phyloP scores from a whole-genome alignment of 2,329 filamentous ascomycete species.

The Diaporthe velutina region DNA sequence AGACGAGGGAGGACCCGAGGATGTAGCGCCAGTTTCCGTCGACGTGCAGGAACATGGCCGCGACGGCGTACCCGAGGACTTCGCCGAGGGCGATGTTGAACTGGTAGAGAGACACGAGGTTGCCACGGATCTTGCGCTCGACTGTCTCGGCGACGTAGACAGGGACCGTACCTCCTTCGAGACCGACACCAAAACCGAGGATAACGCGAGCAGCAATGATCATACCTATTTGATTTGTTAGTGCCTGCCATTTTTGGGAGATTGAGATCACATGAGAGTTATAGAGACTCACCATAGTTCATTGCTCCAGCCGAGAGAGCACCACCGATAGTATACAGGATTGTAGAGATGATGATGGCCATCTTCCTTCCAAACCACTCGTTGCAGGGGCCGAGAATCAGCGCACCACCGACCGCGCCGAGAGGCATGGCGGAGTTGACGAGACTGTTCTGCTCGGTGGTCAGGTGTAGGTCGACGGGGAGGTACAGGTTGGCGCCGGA shows the following conservation, averaged over 20 bases:
- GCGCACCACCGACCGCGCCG: slow-evolving; percentile 77
- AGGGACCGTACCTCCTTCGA: slow-evolving; percentile 80
- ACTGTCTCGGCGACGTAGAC: slow-evolving; percentile 83
- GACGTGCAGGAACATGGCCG: slow-evolving; percentile 79
- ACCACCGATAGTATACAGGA: slow-evolving; percentile 78
- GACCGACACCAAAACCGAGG: slow-evolving; percentile 77
- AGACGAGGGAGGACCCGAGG: slow-evolving; percentile 78
- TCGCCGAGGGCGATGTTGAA: slow-evolving; percentile 83
- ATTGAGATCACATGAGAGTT: not conserved
- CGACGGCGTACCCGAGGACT: slow-evolving; percentile 79
- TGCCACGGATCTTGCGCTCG: slow-evolving; percentile 75
- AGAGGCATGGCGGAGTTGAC: slow-evolving; percentile 80
- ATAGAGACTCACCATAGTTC: slow-evolving; percentile 64
- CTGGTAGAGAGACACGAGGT: slow-evolving; percentile 80
- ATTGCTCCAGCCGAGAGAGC: slow-evolving; percentile 77
- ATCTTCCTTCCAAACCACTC: slow-evolving; percentile 76
- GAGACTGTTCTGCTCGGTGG: slow-evolving; percentile 70
- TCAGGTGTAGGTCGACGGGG: slow-evolving; percentile 68
- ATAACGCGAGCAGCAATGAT: slow-evolving; percentile 77
- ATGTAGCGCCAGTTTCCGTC: slow-evolving; percentile 80
- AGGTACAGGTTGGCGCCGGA: slow-evolving; percentile 78
- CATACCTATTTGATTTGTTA: slow-evolving; percentile 62
- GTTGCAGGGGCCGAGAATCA: slow-evolving; percentile 76
- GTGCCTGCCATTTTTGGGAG: not conserved
- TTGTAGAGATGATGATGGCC: slow-evolving; percentile 77